Evolutionary conservation across 116 monocot species (phyloP).

Genomic region (Phalaenopsis hybrid): DNA sequence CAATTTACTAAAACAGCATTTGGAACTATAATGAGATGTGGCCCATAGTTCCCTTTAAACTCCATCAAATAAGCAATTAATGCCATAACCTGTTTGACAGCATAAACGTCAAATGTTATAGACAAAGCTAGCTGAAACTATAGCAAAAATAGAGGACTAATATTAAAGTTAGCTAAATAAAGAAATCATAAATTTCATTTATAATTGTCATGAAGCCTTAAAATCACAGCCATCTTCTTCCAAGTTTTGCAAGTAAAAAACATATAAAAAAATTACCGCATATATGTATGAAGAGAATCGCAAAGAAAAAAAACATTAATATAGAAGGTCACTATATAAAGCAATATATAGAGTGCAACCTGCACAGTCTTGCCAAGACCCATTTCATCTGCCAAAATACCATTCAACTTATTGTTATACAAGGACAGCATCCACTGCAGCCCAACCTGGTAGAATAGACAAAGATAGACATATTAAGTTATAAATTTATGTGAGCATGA

Average conservation of each 20-base stretch:
- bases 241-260: not conserved
- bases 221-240: not conserved
- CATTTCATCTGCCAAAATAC: conserved; percentile 99
- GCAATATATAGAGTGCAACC: conserved; percentile 30
- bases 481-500: not conserved
- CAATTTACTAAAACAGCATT: conserved; percentile 98
- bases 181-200: not conserved
- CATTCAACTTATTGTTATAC: conserved; percentile 98
- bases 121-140: no score
- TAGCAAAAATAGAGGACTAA: no score
- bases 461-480: not conserved
- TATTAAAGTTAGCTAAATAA: no score
- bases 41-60: conserved; percentile 95
- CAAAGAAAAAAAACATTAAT: not conserved
- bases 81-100: conserved; percentile 68
- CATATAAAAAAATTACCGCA: not conserved
- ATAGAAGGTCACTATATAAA: not conserved
- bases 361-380: conserved; percentile 99
- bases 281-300: not conserved
- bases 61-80: conserved; percentile 96
- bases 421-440: conserved; percentile 99
- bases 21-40: conserved; percentile 95
- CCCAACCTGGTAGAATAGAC: conserved; percentile 63
- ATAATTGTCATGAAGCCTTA: not conserved
- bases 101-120: conserved; percentile 2